Evolutionary conservation across 495 filamentous ascomycete species (phyloP).

Genomic region (Extremus antarcticus): DNA sequence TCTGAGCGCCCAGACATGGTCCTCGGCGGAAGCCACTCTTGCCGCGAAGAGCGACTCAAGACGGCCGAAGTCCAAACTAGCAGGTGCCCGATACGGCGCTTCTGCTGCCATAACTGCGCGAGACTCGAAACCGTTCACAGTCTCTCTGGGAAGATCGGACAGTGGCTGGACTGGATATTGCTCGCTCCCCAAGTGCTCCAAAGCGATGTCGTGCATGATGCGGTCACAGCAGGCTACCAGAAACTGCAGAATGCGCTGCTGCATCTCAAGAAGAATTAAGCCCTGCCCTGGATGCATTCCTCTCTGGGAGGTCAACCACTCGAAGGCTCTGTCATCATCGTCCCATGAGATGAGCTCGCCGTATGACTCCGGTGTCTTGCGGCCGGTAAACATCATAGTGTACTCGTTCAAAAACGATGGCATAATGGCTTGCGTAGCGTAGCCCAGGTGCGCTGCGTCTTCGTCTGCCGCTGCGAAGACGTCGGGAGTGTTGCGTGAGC

Average conservation of each 20-base stretch:
- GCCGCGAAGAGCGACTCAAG: slow-evolving; percentile 34
- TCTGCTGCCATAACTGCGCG: slow-evolving; percentile 21
- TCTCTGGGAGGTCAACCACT: slow-evolving; percentile 18
- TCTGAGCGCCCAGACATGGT: slow-evolving; percentile 43
- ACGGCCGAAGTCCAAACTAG: slow-evolving; percentile 31
- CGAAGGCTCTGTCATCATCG: slow-evolving; percentile 28
- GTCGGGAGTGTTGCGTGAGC: slow-evolving; percentile 36
- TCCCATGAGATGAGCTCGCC: slow-evolving; percentile 36
- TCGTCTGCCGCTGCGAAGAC: slow-evolving; percentile 34
- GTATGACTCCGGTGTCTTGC: slow-evolving; percentile 30
- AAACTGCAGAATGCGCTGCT: slow-evolving; percentile 36
- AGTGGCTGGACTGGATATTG: slow-evolving; percentile 10
- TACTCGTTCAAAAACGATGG: slow-evolving; percentile 29
- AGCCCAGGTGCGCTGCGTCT: slow-evolving; percentile 25
- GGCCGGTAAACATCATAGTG: slow-evolving; percentile 35
- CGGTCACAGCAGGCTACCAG: slow-evolving; percentile 31
- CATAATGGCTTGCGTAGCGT: slow-evolving; percentile 21
- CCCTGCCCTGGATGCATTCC: slow-evolving; percentile 33
- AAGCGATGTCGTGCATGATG: slow-evolving; percentile 37
- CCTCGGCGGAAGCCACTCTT: slow-evolving; percentile 31
- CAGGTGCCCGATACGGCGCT: slow-evolving; percentile 38
- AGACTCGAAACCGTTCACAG: not conserved
- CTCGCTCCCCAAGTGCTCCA: not conserved
- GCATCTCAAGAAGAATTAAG: slow-evolving; percentile 37
- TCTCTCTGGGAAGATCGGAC: slow-evolving; percentile 22